Evolutionary conservation across 768 basidiomycete species (phyloP), one percentile per base, ranked within the genome.

Genomic region (Lentinula edodes): DNA sequence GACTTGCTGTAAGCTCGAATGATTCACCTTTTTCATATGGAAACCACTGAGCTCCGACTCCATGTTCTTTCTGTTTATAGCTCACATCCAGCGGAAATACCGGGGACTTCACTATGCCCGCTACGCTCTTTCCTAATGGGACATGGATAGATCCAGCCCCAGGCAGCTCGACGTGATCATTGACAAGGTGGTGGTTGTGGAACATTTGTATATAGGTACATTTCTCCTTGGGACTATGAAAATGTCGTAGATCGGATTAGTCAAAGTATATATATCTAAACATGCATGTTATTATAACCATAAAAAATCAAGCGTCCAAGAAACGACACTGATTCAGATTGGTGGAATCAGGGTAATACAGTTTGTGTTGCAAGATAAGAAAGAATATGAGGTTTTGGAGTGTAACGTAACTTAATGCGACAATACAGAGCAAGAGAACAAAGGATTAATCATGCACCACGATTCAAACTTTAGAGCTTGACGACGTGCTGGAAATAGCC

Each of bases 51-150:
- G 12, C 52, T 56, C 16, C 35, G 45, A 46, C 9, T 39, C 38
- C 38, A 13, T 39, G 38, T 48, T 28, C 64, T 56, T 12, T 39
- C 18, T 57, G 34, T 48, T 39, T 38, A 15, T 68, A 89, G 86
- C 85, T 80, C 60, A 80, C 76, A 16, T 80, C 68, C 15, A 66
- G 71, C 1, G 79, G 77, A 16, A 67, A 66, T 16, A 69, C 81
- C 10, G 91, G 90, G 15, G 91, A 93, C 72, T 95, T 89, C 66
- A 92, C 93, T 0, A 89, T 82, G 77, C 79, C 91, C 6, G 91
- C 89, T 6, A 86, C 82, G 3, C 74, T 90, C 56, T 88, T 84
- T 78, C 83, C 87, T 2, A 93, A 94, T 70, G 89, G 89, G 55
- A 91, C 90, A 15, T 94, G 90, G 90, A 78, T 85, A 46, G 81